These are phyloP conservation scores for Saposhnikovia divaricata DNA, from an alignment of 129 eudicot genomes.

Conservation along the genomic window DNA sequence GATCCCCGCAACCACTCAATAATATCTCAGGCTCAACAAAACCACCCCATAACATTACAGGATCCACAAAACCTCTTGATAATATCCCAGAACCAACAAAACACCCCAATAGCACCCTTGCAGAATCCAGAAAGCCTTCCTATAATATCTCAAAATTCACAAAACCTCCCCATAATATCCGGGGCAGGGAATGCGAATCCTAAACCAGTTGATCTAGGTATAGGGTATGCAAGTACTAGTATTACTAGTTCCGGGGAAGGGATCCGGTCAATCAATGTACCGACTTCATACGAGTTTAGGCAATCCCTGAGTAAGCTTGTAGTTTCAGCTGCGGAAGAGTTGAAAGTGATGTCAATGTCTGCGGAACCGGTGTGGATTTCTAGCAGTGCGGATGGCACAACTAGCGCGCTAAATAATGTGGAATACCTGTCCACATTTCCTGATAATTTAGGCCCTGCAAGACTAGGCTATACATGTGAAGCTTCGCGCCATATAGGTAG, in stretches of 20 bases:
- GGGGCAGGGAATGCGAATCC: background rate
- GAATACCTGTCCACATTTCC: slow-evolving; percentile 36
- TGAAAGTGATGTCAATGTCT: slow-evolving; percentile 28
- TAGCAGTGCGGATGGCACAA: slow-evolving; percentile 18
- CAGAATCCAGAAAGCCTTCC: no score
- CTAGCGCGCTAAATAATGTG: slow-evolving; percentile 26
- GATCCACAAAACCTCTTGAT: no score
- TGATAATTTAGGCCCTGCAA: slow-evolving; percentile 25
- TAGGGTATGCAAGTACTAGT: background rate
- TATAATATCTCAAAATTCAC: no score
- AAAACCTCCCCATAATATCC: background rate
- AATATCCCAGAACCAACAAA: no score
- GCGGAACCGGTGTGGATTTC: slow-evolving; percentile 44
- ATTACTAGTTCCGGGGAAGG: background rate
- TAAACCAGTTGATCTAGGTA: background rate
- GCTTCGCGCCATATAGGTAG: slow-evolving; percentile 36
- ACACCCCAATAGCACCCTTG: no score
- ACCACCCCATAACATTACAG: no score
- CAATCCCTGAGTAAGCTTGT: slow-evolving; percentile 39
- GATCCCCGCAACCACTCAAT: background rate
- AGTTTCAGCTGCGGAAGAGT: slow-evolving; percentile 52
- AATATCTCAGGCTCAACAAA: no score
- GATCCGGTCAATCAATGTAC: slow-evolving; percentile 1
- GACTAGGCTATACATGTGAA: slow-evolving; percentile 28
- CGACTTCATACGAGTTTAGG: slow-evolving; percentile 26